Evolutionary conservation across 1,139 yeast species (phyloP), one percentile per base, ranked within the genome.

Genomic region (Torulaspora globosa): DNA sequence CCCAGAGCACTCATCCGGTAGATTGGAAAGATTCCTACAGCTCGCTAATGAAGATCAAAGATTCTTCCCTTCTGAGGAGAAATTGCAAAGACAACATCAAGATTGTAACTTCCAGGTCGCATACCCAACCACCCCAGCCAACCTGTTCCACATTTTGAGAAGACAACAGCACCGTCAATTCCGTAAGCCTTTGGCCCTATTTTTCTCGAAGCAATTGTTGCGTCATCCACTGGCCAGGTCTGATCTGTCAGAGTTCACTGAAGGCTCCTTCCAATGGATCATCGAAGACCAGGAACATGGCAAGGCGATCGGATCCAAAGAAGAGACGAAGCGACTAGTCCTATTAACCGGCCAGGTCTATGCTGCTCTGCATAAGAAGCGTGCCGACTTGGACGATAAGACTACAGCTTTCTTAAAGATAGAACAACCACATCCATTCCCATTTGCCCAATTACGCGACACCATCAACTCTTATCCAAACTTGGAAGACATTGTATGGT

Each of bases 151-250:
- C 70, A 75, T 90, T 66, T 74, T 92, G 70, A 87, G 99, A 78
- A 87, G 99, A 78, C 98, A 94, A 78, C 90, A 89, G 89, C 97
- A 90, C 72, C 87, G 98, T 73, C 97, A 92, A 74, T 94, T 92
- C 77, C 84, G 99, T 76, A 94, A 94, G 74, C 99, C 98, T 52
- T 78, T 94, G 72, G 75, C 80, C 50, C 68, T 88, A 57, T 80
- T 92, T 73, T 89, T 92, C 78, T 90, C 97, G 50, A 94, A 94
- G 75, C 84, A 90, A 46, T 78, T 94, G 70, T 78, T 94, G 68
- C 88, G 99, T 78, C 97, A 92, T 70, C 98, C 98, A 69, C 79
- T 94, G 67, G 99, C 98, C 48, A 83, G 95, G 74, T 90, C 97
- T 37, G 61, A 73, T 41, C 73, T 89, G 58, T 69, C 72, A 39